A percentile compares a stretch with the other conserved stretches of the same genome.
Evolutionary conservation across 495 filamentous ascomycete species (phyloP).

Genomic region (Hapsidospora chrysogenum): DNA sequence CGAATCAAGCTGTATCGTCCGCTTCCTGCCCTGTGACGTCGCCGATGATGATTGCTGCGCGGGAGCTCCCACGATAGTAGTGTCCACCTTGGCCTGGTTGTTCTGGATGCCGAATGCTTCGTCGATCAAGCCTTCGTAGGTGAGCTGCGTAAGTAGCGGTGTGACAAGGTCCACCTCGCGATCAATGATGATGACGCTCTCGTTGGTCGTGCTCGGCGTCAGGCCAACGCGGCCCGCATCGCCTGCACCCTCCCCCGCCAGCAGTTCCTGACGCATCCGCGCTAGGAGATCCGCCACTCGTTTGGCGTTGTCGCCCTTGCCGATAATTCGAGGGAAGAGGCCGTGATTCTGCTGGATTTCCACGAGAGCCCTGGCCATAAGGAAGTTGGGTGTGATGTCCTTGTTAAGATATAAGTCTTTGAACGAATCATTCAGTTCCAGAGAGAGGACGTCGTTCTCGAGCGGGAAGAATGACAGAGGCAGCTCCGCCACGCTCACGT

Average conservation of each 20-base stretch:
- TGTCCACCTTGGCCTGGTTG: conserved; percentile 87
- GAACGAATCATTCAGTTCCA: conserved; percentile 81
- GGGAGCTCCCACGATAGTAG: conserved; percentile 67
- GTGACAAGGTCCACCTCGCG: conserved; percentile 89
- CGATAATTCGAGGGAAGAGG: conserved; percentile 86
- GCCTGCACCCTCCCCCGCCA: conserved; percentile 57
- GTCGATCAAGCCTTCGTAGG: conserved; percentile 92
- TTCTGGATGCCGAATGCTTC: conserved; percentile 79
- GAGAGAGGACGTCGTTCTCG: conserved; percentile 76
- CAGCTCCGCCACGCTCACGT: conserved; percentile 74
- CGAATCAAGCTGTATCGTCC: conserved; percentile 79
- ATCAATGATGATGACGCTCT: conserved; percentile 88
- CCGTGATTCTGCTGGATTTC: conserved; percentile 80
- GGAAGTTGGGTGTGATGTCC: conserved; percentile 77
- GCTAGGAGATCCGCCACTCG: conserved; percentile 75
- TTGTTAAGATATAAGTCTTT: conserved; percentile 76
- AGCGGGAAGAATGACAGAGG: conserved; percentile 81
- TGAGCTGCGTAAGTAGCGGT: conserved; percentile 81
- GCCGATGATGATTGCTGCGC: conserved; percentile 26
- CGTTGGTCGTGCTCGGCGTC: conserved; percentile 74
- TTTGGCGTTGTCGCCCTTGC: conserved; percentile 89
- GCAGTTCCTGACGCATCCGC: conserved; percentile 81
- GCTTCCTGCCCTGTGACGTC: conserved; percentile 40
- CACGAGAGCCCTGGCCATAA: conserved; percentile 89
- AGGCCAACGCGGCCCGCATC: conserved; percentile 47